Evolutionary conservation across 2,329 filamentous ascomycete species (phyloP).

Genomic region (Diaporthe eres): DNA sequence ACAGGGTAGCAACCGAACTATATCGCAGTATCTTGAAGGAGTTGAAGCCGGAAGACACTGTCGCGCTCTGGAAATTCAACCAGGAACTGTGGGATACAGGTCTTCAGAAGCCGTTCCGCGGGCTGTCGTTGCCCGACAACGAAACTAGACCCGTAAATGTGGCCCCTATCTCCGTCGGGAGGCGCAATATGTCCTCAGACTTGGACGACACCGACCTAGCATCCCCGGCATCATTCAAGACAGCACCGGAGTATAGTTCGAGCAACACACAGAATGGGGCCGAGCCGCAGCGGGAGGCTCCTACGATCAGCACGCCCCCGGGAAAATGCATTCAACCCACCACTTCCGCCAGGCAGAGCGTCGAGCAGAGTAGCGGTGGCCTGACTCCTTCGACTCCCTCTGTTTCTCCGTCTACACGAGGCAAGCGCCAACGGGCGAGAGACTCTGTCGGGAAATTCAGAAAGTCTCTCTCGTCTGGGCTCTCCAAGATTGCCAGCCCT

Average conservation of each 20-base stretch:
- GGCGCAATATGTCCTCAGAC: background rate
- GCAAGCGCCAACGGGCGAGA: constrained; percentile 33
- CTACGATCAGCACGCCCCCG: background rate
- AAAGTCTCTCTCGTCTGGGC: constrained; percentile 26
- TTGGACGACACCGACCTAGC: constrained; percentile 12
- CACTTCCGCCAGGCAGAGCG: background rate
- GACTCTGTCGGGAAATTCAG: constrained; percentile 35
- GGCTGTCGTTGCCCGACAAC: constrained; percentile 28
- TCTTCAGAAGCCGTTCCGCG: constrained; percentile 34
- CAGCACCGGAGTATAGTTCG: constrained; percentile 29
- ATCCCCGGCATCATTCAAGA: constrained; percentile 37
- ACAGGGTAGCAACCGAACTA: constrained; percentile 26
- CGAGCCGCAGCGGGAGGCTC: constrained; percentile 8
- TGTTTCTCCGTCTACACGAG: constrained; percentile 14
- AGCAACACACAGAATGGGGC: background rate
- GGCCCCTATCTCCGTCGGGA: background rate
- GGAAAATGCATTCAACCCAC: background rate
- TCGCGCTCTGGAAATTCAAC: constrained; percentile 39
- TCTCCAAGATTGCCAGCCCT: constrained; percentile 30
- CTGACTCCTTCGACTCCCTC: constrained; percentile 23
- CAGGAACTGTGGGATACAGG: constrained; percentile 20
- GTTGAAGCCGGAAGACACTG: constrained; percentile 29
- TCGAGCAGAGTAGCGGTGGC: constrained; percentile 3
- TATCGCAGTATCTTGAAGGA: constrained; percentile 34
- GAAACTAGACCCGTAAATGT: background rate